A percentile compares a stretch with the other conserved stretches of the same genome.
Conservation (phyloP, 1,284 basidiomycete species). For the Volvariella volvacea region DNA sequence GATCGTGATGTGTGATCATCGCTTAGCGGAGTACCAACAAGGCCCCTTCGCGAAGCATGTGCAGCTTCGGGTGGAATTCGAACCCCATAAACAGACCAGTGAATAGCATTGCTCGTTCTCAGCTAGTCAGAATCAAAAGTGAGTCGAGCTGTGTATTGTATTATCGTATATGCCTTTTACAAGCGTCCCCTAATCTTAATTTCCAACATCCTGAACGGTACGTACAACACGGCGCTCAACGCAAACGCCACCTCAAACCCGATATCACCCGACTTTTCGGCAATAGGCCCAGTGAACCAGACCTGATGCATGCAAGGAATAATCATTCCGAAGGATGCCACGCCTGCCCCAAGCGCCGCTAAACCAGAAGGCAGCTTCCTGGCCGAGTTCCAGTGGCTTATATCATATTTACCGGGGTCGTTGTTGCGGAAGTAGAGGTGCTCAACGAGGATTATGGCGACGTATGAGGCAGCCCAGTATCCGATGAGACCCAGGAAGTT, state of each 20-base stretch:
- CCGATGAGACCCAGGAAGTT: slow-evolving; percentile 72
- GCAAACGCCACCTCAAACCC: slow-evolving; percentile 71
- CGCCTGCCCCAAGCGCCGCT: slow-evolving; percentile 49
- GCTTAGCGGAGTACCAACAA: too few species aligned
- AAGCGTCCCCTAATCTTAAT: slow-evolving; percentile 21
- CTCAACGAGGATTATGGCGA: slow-evolving; percentile 54
- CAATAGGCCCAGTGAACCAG: slow-evolving; percentile 72
- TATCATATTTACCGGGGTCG: slow-evolving; percentile 44
- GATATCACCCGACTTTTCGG: slow-evolving; percentile 63
- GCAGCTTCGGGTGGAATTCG: too few species aligned
- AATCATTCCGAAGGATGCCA: slow-evolving; percentile 49
- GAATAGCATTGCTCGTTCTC: too few species aligned
- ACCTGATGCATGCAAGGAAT: slow-evolving; percentile 66
- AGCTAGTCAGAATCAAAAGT: too few species aligned
- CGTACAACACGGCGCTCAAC: slow-evolving; percentile 45
- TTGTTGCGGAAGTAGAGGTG: slow-evolving; percentile 56
- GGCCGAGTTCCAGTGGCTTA: slow-evolving; percentile 47
- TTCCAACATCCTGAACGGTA: slow-evolving; percentile 48
- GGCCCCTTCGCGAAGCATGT: too few species aligned
- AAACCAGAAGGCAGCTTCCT: slow-evolving; percentile 54
- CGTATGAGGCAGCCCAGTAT: slow-evolving; percentile 62
- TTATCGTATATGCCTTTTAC: too few species aligned
- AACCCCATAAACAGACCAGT: too few species aligned
- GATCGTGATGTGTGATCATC: too few species aligned
- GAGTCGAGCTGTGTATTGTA: too few species aligned